Base-by-base conservation (phyloP, 768 basidiomycete genomes). In the Collybia nuda region DNA sequence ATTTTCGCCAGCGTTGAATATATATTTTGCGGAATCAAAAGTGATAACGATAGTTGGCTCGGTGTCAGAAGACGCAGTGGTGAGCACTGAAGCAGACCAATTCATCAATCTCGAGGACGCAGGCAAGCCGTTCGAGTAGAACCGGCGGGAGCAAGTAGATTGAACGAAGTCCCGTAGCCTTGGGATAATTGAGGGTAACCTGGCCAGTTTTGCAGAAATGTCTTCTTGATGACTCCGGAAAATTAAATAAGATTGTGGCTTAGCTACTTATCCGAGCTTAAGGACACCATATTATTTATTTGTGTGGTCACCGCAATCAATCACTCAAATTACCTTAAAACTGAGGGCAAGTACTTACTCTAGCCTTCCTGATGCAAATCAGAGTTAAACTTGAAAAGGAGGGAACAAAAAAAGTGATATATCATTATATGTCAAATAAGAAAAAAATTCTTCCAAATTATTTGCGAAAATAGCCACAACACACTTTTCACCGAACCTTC, bases 1-100 rank as follows among this genome's bases (percentile, higher is more conserved):
- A 51, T 87, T 88, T 67, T 97, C 93, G 6, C 90, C 86, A 17
- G 77, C 83, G 67, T 94, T 94, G 77, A 98, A 93, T 35, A 95
- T 76, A 58, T 94, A 98, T 58, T 91, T 88, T 11, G 80, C 85
- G 47, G 78, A 74, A 56, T 90, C 86, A 63, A 93, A 94, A 1
- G 78, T 75, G 56, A 96, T 67, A 52, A 88, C 69, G 21, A 97
- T 69, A 7, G 86, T 80, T 0, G 93, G 86, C 56, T 92, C 85
- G 1, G 93, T 90, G 70, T 98, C 95, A 44, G 82, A 81, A 3
- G 86, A 80, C 15, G 74, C 60, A 0, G 80, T 67, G 38, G 78
- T 80, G 48, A 86, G 68, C 22, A 86, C 80, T 3, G 80, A 78
- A 2, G 82, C 73, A 23, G 76, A 80, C 87, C 88, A 90, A 53